Evolutionary conservation across 371 early-diverging fungal genomes (phyloP).

Genomic region (Mucor indicus): DNA sequence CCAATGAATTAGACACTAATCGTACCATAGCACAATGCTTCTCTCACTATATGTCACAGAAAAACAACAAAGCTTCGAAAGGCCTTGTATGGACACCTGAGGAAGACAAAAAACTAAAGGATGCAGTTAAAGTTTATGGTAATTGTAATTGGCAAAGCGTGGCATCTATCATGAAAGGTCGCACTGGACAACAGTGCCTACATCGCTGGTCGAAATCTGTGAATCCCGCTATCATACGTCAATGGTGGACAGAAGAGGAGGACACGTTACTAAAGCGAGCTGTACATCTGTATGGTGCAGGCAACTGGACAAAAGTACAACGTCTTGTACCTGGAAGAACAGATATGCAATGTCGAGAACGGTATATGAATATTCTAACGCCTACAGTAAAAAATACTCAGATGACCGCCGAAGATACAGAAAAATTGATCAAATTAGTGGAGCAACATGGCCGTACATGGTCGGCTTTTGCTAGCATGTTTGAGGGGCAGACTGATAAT

Average conservation of each 20-base stretch:
- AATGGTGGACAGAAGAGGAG: conserved; percentile 75
- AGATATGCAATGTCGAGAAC: conserved; percentile 87
- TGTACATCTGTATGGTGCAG: conserved; percentile 63
- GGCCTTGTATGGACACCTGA: conserved; percentile 55
- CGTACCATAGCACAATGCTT: conserved; percentile 83
- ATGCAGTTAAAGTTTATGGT: conserved; percentile 62
- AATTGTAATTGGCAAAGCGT: conserved; percentile 70
- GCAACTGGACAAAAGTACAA: conserved; percentile 76
- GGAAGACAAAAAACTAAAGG: conserved; percentile 56
- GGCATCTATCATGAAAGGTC: conserved; percentile 62
- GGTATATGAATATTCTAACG: conserved; percentile 72
- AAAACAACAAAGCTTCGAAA: conserved; percentile 19
- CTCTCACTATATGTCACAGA: conserved; percentile 50
- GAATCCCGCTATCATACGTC: conserved; percentile 71
- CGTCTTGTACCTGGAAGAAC: conserved; percentile 73
- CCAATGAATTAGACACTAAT: conserved; percentile 57
- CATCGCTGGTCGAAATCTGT: conserved; percentile 79
- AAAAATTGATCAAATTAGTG: conserved; percentile 12
- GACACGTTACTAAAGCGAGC: conserved; percentile 68
- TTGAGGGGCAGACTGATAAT: conserved; percentile 43
- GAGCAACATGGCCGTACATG: conserved; percentile 28
- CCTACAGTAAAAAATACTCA: conserved; percentile 57
- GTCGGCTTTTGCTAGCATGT: conserved; percentile 21
- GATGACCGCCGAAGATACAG: conserved; percentile 49
- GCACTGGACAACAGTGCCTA: conserved; percentile 81